Percentiles rank a stretch among this genome's conserved stretches.
phyloP scores from a whole-genome alignment of 371 early-diverging fungal genomes.

The Mucor mucedo region DNA sequence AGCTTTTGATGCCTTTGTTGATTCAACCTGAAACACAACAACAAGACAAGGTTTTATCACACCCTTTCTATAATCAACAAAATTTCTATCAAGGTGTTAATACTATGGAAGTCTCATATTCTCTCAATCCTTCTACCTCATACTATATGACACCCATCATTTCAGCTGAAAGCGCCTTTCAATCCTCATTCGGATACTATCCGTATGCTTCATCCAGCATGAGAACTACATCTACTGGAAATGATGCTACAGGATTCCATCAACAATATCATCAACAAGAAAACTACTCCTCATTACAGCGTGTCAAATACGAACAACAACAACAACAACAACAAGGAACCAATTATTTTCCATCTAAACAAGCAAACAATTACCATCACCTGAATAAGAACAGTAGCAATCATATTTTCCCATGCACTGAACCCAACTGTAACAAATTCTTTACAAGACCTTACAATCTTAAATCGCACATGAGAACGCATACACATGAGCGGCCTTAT shows the following conservation, averaged over 20 bases:
- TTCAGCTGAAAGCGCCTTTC: background rate
- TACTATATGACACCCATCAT: constrained; percentile 1
- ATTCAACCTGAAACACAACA: constrained; percentile 3
- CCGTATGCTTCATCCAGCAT: too few relatives aligned
- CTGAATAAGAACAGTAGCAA: background rate
- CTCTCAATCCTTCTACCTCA: background rate
- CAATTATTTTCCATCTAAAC: background rate
- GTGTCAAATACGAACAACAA: background rate
- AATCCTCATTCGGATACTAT: too few relatives aligned
- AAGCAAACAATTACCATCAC: background rate
- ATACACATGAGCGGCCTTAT: constrained; percentile 76
- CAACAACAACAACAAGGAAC: background rate
- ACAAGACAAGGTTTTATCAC: background rate
- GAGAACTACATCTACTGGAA: too few relatives aligned
- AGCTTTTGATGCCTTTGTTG: background rate
- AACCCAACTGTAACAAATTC: constrained; percentile 59
- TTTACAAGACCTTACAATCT: constrained; percentile 83
- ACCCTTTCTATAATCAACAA: background rate
- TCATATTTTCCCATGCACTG: background rate
- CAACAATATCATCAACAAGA: background rate
- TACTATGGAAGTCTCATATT: background rate
- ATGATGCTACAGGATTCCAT: too few relatives aligned
- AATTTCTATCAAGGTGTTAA: background rate
- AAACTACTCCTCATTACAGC: background rate
- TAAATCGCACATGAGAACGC: constrained; percentile 77